phyloP scores from a whole-genome alignment of 371 early-diverging fungal genomes.

The Mycotypha africana region DNA sequence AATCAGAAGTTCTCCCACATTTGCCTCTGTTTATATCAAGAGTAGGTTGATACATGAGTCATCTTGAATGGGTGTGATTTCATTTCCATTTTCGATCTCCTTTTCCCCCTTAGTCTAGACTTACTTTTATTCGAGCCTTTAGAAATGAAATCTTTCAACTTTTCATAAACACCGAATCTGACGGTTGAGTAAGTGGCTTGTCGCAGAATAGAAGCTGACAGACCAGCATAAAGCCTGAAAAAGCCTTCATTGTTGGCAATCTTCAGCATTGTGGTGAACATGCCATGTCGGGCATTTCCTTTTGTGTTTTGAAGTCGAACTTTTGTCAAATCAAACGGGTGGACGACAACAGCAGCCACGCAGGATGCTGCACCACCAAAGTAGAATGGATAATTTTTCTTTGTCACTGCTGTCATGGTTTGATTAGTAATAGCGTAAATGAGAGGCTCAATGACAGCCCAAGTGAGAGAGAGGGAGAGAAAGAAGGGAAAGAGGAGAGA shows the following conservation, averaged over 20 bases:
- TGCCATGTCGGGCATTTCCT: constrained; percentile 38
- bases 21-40: constrained; percentile 4
- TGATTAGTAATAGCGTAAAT: too few species aligned
- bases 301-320: constrained; percentile 78
- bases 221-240: constrained; percentile 61
- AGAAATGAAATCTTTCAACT: constrained; percentile 46
- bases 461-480: too few species aligned
- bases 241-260: constrained; percentile 49
- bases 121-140: constrained; percentile 44
- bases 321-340: constrained; percentile 85
- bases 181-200: constrained; percentile 79
- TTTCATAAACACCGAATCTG: constrained; percentile 74
- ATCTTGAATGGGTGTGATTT: background rate
- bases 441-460: too few species aligned
- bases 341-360: constrained; percentile 61
- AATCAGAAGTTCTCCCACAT: constrained; percentile 42
- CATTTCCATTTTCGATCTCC: background rate
- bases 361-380: constrained; percentile 62
- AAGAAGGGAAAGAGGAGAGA: too few species aligned
- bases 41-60: constrained; percentile 23
- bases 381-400: constrained; percentile 37
- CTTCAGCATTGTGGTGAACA: constrained; percentile 49
- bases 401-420: constrained; percentile 1
- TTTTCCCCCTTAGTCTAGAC: constrained; percentile 10
- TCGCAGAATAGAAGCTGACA: constrained; percentile 69